Base-by-base conservation (phyloP, 2,329 filamentous ascomycete species). In the Zymoseptoria ardabiliae region DNA sequence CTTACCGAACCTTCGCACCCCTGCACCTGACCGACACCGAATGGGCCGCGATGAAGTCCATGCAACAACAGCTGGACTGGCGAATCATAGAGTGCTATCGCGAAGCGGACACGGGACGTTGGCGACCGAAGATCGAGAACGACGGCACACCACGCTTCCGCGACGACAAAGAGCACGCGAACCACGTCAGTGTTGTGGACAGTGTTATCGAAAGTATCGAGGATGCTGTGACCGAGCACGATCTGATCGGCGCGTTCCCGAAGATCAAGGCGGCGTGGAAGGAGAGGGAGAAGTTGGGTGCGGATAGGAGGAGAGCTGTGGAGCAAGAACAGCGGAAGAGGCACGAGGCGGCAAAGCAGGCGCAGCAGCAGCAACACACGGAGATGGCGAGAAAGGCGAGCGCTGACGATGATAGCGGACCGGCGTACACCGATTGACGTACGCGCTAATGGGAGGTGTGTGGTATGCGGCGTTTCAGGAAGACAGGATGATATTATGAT, bases 141-240 rank as follows among this genome's bases (percentile, higher is more conserved):
- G 75, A 78, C 56, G 76, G 76, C 11, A 73, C 73, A 20, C 87
- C 94, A 67, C 86, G 92, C 28, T 93, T 97, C 74, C 83, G 94
- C 56, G 92, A 97, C 69, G 94, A 99, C 75, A 99, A 99, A 77
- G 79, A 81, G 25, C 88, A 96, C 66, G 91, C 90, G 0, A 99
- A 99, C 70, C 92, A 97, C 74, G 87, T 89, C 61, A 86, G 79
- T 19, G 93, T 90, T 0, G 90, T 97, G 1, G 80, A 86, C 23
- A 95, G 89, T 71, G 94, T 99, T 3, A 81, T 97, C 60, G 87
- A 93, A 65, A 96, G 90, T 74, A 97, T 99, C 67, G 82, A 85
- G 61, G 91, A 97, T 69, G 86, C 85, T 1, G 91, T 99, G 10
- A 89, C 85, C 0, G 85, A 96, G 74, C 81, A 89, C 59, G 91